Base-by-base conservation (phyloP, 1,139 yeast genomes). In the Kodamaea plutei region DNA sequence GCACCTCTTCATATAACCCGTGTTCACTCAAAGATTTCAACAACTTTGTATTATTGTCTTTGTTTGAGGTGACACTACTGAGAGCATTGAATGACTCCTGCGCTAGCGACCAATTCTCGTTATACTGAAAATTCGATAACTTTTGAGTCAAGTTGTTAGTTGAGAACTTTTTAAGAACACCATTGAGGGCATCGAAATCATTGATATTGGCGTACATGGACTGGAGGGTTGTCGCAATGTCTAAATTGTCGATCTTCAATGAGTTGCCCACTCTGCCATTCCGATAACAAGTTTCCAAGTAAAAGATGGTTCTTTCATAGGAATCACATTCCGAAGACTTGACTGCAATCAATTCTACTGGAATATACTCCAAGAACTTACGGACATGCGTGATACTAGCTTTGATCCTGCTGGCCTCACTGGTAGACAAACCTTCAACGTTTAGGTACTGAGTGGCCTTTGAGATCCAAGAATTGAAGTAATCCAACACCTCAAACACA, bases 131-230 rank as follows among this genome's bases (percentile, higher is more conserved):
- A 34, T 87, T 84, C 5, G 79, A 64, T 21, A 89, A 70, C 50
- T 85, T 85, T 36, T 85, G 88, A 12, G 73, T 70, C 31, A 88
- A 61, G 39, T 79, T 76, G 28, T 77, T 76, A 0, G 82, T 72
- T 0, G 95, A 77, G 44, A 87, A 83, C 41, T 73, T 71, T 38
- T 85, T 79, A 31, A 91, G 61, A 3, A 87, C 76, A 12, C 98
- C 99, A 52, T 85, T 91, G 26, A 93, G 66, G 0, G 96, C 80
- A 60, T 93, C 99, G 26, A 82, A 73, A 52, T 93, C 98, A 47
- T 88, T 89, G 34, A 91, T 76, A 37, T 75, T 83, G 4, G 95
- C 83, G 53, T 91, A 93, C 66, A 89, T 84, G 17, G 73, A 73
- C 47, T 87, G 89, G 19, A 93, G 58, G 3, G 79, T 71, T 2